Conservation (phyloP, 768 basidiomycete species). For the Pleurotus platypus region DNA sequence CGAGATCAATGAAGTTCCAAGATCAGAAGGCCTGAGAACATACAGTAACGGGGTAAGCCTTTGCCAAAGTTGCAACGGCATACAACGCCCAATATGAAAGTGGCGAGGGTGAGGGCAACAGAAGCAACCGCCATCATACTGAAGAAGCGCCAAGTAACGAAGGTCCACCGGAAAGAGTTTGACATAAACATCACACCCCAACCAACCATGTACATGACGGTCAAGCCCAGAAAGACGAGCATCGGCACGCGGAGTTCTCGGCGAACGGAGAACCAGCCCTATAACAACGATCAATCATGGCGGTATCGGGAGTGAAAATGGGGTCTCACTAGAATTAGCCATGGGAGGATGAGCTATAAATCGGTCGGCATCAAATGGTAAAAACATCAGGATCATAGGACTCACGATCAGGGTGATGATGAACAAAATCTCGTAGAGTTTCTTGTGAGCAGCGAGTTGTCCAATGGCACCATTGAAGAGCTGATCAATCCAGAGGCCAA, state of each 20-base stretch:
- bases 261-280: slow-evolving; percentile 79
- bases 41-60: slow-evolving; percentile 64
- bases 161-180: slow-evolving; percentile 73
- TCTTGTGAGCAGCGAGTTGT: slow-evolving; percentile 39
- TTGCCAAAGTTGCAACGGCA: slow-evolving; percentile 78
- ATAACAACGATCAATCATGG: slow-evolving; percentile 6
- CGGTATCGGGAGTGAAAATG: not conserved
- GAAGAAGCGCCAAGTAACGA: slow-evolving; percentile 73
- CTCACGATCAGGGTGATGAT: slow-evolving; percentile 60
- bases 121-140: slow-evolving; percentile 57
- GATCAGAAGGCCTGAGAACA: slow-evolving; percentile 21
- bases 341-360: slow-evolving; percentile 59
- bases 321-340: slow-evolving; percentile 52
- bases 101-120: slow-evolving; percentile 48
- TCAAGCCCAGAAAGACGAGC: slow-evolving; percentile 60
- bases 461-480: slow-evolving; percentile 65
- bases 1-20: slow-evolving; percentile 12
- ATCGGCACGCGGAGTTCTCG: slow-evolving; percentile 58
- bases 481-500: slow-evolving; percentile 76
- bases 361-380: slow-evolving; percentile 6
- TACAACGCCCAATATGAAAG: slow-evolving; percentile 59
- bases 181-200: slow-evolving; percentile 76
- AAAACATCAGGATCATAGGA: slow-evolving; percentile 10
- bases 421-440: slow-evolving; percentile 51
- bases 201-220: slow-evolving; percentile 57